Conservation (phyloP, 225 moss, liverwort and hornwort genomes). For the Polytrichum formosum region DNA sequence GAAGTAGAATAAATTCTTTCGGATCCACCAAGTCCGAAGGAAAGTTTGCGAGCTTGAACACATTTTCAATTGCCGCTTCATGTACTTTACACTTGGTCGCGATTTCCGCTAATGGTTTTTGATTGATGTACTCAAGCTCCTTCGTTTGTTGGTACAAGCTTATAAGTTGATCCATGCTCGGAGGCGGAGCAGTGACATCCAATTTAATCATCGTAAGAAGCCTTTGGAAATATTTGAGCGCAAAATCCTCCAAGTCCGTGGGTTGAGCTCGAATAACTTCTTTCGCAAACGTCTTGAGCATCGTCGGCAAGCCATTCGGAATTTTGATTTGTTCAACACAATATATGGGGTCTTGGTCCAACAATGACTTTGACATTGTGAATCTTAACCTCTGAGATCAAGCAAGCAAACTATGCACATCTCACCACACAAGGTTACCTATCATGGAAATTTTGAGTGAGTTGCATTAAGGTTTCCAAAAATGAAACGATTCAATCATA, state of each 20-base stretch:
- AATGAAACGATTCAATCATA: no score
- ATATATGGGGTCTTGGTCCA: conserved; percentile 92
- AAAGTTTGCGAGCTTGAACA: conserved; percentile 85
- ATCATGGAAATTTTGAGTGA: no score
- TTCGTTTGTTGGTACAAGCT: conserved; percentile 67
- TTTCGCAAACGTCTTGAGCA: conserved; percentile 86
- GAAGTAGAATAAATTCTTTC: conserved; percentile 77
- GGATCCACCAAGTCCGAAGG: conserved; percentile 92
- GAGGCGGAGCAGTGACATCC: conserved; percentile 65
- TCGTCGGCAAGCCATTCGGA: conserved; percentile 70
- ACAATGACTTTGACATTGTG: conserved; percentile 48
- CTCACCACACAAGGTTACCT: no score
- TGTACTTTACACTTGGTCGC: conserved; percentile 49
- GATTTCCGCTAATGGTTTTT: conserved; percentile 56
- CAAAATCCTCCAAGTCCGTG: conserved; percentile 70
- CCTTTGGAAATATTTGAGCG: conserved; percentile 69
- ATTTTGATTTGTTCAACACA: conserved; percentile 96
- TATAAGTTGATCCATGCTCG: conserved; percentile 59
- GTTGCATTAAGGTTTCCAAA: no score
- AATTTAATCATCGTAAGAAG: conserved; percentile 72
- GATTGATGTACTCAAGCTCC: conserved; percentile 77
- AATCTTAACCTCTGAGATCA: no score
- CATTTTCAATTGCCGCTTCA: conserved; percentile 65
- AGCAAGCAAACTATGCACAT: no score
- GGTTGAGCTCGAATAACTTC: conserved; percentile 87